A percentile compares a stretch with the other conserved stretches of the same genome.
Conservation (phyloP, 495 filamentous ascomycete species). For the Penicillium manginii region DNA sequence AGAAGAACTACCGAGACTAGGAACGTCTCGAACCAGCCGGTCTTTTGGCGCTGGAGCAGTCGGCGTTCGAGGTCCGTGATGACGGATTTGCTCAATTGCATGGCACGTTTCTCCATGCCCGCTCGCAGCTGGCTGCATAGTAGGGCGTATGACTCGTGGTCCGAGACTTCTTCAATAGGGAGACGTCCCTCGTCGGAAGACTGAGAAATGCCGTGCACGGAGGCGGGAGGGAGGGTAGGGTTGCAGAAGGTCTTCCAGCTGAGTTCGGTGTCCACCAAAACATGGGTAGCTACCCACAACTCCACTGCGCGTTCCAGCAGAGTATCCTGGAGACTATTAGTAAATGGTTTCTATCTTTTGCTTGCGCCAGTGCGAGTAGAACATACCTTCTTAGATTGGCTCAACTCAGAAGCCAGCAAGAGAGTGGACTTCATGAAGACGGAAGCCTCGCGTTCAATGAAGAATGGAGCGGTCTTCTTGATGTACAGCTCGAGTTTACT, state of each 20-base stretch:
- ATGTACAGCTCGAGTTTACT: constrained; percentile 72
- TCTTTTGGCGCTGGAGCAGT: constrained; percentile 72
- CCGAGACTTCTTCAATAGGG: constrained; percentile 47
- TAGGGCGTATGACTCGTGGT: constrained; percentile 51
- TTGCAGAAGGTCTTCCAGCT: constrained; percentile 66
- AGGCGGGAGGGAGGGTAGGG: constrained; percentile 47
- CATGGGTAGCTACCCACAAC: constrained; percentile 75
- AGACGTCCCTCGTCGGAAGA: constrained; percentile 49
- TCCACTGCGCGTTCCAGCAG: constrained; percentile 70
- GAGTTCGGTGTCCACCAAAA: constrained; percentile 68
- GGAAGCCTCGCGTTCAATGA: constrained; percentile 68
- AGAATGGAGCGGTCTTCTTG: constrained; percentile 61
- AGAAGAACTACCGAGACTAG: constrained; percentile 73
- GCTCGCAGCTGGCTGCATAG: constrained; percentile 73
- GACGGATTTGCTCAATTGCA: constrained; percentile 64
- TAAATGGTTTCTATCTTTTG: background rate
- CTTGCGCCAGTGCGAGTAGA: background rate
- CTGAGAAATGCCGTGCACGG: constrained; percentile 44
- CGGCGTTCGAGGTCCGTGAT: constrained; percentile 76
- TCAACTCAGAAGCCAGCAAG: constrained; percentile 58
- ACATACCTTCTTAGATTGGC: constrained; percentile 54
- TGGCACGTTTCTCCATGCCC: constrained; percentile 73
- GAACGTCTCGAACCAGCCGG: constrained; percentile 74
- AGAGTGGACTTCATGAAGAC: constrained; percentile 70
- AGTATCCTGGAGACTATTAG: constrained; percentile 47